A percentile compares a stretch with the other conserved stretches of the same genome.
Conservation (phyloP, 202 grass and related monocot species). For the Zizania palustris region DNA sequence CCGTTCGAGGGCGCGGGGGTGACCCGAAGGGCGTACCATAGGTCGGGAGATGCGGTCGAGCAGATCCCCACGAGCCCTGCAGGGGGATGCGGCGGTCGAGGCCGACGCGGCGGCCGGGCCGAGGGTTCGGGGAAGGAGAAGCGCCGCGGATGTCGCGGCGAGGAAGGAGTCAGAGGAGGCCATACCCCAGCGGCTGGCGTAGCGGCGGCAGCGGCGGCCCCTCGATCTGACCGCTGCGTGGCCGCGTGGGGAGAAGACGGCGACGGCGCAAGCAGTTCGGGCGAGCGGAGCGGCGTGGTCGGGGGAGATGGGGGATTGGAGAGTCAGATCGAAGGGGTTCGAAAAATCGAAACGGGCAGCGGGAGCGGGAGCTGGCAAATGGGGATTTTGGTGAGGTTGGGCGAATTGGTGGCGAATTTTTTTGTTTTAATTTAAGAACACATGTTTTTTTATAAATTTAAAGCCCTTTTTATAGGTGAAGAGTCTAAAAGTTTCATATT, state of each 20-base stretch:
- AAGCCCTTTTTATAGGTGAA: no score
- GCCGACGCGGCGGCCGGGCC: constrained; percentile 12
- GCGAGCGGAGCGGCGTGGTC: no score
- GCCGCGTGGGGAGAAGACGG: not conserved
- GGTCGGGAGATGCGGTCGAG: constrained; percentile 16
- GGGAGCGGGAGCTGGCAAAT: not conserved
- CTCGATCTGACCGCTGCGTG: constrained; percentile 11
- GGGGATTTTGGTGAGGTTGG: no score
- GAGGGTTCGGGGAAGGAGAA: constrained; percentile 46
- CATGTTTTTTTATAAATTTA: no score
- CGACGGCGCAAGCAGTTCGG: not conserved
- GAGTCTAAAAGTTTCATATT: no score
- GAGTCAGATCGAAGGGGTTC: not conserved
- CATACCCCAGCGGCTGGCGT: constrained; percentile 37
- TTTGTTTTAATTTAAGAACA: no score
- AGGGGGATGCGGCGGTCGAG: constrained; percentile 26
- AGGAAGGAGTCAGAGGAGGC: constrained; percentile 35
- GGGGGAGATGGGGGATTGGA: no score
- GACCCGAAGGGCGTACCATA: constrained; percentile 35
- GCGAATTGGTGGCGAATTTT: no score
- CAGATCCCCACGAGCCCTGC: constrained; percentile 31
- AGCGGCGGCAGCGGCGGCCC: no score
- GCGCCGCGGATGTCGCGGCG: constrained; percentile 8
- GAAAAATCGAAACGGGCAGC: constrained; percentile 32
- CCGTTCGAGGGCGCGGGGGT: not conserved